Evolutionary conservation across 192 early-diverging fungal species (phyloP).

Genomic region (Coemansia asiatica): DNA sequence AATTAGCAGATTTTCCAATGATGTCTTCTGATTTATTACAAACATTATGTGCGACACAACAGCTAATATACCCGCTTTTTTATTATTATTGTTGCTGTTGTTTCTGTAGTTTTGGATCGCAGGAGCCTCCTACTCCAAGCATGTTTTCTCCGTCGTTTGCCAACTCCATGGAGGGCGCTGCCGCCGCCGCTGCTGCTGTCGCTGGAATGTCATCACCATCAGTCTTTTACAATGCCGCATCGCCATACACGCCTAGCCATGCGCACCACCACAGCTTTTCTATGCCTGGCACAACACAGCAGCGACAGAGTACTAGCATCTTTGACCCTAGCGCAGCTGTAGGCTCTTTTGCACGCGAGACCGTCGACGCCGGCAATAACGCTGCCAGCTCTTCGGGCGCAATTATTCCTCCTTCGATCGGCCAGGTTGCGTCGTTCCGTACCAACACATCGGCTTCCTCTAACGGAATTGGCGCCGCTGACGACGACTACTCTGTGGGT

Average conservation of each 20-base stretch:
- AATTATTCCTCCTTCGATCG: not conserved
- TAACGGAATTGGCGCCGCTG: slow-evolving; percentile 9
- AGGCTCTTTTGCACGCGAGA: slow-evolving; percentile 23
- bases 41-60: not conserved
- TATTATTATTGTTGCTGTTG: not conserved
- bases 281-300: slow-evolving; percentile 27
- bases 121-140: slow-evolving; percentile 62
- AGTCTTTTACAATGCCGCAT: slow-evolving; percentile 39
- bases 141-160: slow-evolving; percentile 74
- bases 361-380: not conserved
- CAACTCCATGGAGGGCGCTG: slow-evolving; percentile 59
- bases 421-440: slow-evolving; percentile 13
- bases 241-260: slow-evolving; percentile 40
- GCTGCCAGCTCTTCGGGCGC: not conserved
- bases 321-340: slow-evolving; percentile 25
- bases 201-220: slow-evolving; percentile 43
- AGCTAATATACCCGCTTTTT: not conserved
- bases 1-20: not conserved
- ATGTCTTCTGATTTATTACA: not conserved
- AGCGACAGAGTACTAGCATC: slow-evolving; percentile 17
- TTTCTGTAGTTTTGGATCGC: slow-evolving; percentile 18
- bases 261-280: slow-evolving; percentile 52
- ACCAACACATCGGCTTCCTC: slow-evolving; percentile 11
- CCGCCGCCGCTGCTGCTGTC: slow-evolving; percentile 28
- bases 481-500: slow-evolving; percentile 43